A percentile compares a stretch with the other conserved stretches of the same genome.
Evolutionary conservation across 805 yeast genomes (phyloP).

Genomic region (Danielia oregonensis): DNA sequence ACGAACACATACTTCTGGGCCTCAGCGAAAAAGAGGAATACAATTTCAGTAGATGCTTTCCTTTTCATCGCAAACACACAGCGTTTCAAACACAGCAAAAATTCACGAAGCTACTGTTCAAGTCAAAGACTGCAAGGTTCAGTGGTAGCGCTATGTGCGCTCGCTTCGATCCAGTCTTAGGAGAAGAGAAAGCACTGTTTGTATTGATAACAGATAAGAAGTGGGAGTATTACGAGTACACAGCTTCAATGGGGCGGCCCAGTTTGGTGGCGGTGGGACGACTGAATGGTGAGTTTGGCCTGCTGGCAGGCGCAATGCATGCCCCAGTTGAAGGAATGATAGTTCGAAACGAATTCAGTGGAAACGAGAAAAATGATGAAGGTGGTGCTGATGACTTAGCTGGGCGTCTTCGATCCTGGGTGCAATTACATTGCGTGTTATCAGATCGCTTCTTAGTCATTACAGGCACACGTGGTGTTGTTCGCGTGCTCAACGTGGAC

Average conservation of each 20-base stretch:
- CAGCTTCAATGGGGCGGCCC: conserved; percentile 39
- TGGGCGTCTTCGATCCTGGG: conserved; percentile 49
- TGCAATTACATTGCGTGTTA: conserved; percentile 55
- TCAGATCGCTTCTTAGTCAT: conserved; percentile 59
- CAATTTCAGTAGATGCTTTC: conserved; percentile 75
- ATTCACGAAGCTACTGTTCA: conserved; percentile 16
- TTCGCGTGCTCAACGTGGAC: conserved; percentile 59
- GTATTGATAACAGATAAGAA: conserved; percentile 62
- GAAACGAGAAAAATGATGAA: conserved; percentile 7
- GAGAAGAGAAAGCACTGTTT: conserved; percentile 62
- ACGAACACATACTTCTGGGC: conserved; percentile 5
- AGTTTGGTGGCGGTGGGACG: conserved; percentile 62
- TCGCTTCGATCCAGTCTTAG: conserved; percentile 22
- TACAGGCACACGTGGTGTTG: conserved; percentile 68
- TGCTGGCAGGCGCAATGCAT: conserved; percentile 25
- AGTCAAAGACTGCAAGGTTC: conserved; percentile 24
- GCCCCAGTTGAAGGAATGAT: conserved; percentile 20
- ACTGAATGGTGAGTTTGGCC: conserved; percentile 65
- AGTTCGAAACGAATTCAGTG: conserved; percentile 25
- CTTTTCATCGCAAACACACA: conserved; percentile 63
- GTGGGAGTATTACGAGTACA: conserved; percentile 69
- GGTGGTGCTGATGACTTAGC: conserved; percentile 22
- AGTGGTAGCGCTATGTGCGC: conserved; percentile 30
- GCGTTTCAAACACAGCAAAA: conserved; percentile 53
- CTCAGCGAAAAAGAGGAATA: conserved; percentile 50